Conservation (phyloP, 352 stramenopile genomes). For the Aphanomyces stellatus region DNA sequence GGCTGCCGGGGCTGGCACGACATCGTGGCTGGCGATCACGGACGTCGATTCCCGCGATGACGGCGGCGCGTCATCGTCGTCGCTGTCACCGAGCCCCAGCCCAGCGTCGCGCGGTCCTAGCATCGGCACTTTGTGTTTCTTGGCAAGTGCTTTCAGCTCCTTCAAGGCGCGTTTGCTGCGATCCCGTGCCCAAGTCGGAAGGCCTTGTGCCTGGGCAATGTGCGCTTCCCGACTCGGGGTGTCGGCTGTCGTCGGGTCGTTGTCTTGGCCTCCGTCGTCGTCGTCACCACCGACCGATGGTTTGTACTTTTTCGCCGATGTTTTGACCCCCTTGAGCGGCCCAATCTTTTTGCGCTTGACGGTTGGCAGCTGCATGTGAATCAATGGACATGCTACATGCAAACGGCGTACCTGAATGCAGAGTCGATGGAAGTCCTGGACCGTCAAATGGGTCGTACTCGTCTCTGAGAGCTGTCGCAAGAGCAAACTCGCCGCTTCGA, state of each 20-base stretch:
- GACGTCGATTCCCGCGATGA: too few species aligned
- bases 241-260: not conserved
- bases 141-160: slow-evolving; percentile 38
- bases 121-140: slow-evolving; percentile 13
- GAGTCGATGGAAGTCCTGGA: slow-evolving; percentile 15
- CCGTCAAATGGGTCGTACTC: slow-evolving; percentile 4
- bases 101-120: not conserved
- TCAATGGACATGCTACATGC: not conserved
- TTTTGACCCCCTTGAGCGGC: not conserved
- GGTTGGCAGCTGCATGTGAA: not conserved
- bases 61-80: not conserved
- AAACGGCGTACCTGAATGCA: not conserved
- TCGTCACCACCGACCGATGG: not conserved
- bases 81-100: too few species aligned
- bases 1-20: too few species aligned
- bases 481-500: slow-evolving; percentile 13
- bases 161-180: slow-evolving; percentile 57
- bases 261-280: not conserved
- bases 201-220: slow-evolving; percentile 8
- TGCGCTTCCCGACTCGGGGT: not conserved
- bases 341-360: not conserved
- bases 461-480: slow-evolving; percentile 10
- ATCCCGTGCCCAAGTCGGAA: slow-evolving; percentile 48
- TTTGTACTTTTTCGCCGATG: not conserved
- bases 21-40: too few species aligned